Conservation (phyloP, 345 rosid genomes). For the Euclidium syriacum region DNA sequence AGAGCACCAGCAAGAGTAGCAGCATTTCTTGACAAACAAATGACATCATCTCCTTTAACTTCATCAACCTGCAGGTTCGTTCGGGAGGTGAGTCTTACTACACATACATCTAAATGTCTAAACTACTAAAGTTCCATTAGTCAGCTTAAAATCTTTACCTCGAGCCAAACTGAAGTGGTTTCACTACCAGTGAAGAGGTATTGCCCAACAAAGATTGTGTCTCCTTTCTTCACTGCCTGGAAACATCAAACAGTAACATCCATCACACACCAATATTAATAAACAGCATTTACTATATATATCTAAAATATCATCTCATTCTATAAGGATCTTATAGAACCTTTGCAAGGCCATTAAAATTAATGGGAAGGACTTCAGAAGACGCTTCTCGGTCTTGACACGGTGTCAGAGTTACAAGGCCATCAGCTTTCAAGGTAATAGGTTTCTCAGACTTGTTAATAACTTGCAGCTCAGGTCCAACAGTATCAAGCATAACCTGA, state of each 20-base stretch:
- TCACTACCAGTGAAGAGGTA: constrained; percentile 97
- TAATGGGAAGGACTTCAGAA: constrained; percentile 81
- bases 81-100: neutral
- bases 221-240: constrained; percentile 89
- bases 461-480: constrained; percentile 93
- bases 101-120: neutral
- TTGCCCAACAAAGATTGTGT: constrained; percentile 90
- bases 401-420: constrained; percentile 67
- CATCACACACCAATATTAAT: neutral
- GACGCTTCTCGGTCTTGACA: constrained; percentile 75
- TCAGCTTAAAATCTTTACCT: constrained; percentile 41
- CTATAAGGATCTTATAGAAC: constrained; percentile 25
- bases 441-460: constrained; percentile 65
- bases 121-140: neutral
- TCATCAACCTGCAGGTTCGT: constrained; percentile 58
- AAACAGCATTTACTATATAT: neutral
- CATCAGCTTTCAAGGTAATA: constrained; percentile 76
- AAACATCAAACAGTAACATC: constrained; percentile 24
- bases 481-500: constrained; percentile 95
- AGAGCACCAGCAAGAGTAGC: constrained; percentile 85
- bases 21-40: constrained; percentile 78
- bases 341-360: constrained; percentile 83
- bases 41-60: constrained; percentile 78
- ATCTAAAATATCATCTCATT: neutral
- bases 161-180: constrained; percentile 96